Base-by-base conservation (phyloP, 2,329 filamentous ascomycete species). In the Aureobasidium namibiae region DNA sequence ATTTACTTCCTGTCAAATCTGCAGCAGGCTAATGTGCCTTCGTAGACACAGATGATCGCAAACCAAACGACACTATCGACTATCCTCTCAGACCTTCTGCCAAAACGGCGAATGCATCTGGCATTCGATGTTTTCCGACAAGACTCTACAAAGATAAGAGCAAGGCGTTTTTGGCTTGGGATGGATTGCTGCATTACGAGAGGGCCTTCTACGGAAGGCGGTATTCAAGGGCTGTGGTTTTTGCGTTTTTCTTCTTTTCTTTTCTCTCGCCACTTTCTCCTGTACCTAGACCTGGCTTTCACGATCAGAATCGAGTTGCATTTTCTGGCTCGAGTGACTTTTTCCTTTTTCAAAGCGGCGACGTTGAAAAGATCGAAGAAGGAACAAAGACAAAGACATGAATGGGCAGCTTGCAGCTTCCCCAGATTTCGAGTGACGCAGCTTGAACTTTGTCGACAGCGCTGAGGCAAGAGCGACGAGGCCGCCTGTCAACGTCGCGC, bases 1-100 rank as follows among this genome's bases (percentile, higher is more conserved):
- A 18, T 29, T 6, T 16, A 16, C n/a, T 29, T 38, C 29, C 34
- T 26, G 14, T 39, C 14, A 23, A 14, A 52, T 38, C 34, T 26
- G 45, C 65, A 64, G 60, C 33, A 33, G 23, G 26, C 50, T 54
- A 54, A 54, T 42, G 38, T 54, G 38, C 38, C 24, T 42, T 21
- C 10, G 38, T 36, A 31, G 33, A 26, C 26, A 54, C 50, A 54
- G 50, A 54, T 54, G 34, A 52, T 39, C 23, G 24, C 24, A 5
- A 16, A 24, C 11, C 5, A 31, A 18, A 49, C 29, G 18, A 14
- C 13, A 49, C 18, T 14, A n/a, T 36, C 31, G 21, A n/a, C 29
- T 24, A 13, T 31, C 2, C 11, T 7, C 31, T 36, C 31, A 16
- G 24, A 24, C 11, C 18, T 18, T 10, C 9, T 29, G 23, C 24